Evolutionary conservation across 2,329 filamentous ascomycete species (phyloP).

Genomic region (Epichloe gansuensis): DNA sequence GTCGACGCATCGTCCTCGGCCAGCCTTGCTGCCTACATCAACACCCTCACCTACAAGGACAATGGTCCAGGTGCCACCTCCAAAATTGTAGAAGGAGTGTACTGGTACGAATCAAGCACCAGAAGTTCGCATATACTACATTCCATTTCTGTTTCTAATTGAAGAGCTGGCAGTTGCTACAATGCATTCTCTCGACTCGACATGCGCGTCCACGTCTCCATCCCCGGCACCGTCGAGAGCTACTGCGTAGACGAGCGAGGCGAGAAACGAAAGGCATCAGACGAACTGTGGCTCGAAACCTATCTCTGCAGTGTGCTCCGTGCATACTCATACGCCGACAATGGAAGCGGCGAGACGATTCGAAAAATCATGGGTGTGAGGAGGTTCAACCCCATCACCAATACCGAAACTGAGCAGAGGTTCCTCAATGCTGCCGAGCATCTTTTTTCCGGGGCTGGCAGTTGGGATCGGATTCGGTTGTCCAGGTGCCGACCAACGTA

Average conservation of each 20-base stretch:
- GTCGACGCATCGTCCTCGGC: slow-evolving; percentile 96
- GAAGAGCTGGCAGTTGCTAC: slow-evolving; percentile 56
- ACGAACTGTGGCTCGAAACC: slow-evolving; percentile 93
- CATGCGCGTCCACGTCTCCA: slow-evolving; percentile 97
- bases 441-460: slow-evolving; percentile 94
- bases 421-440: slow-evolving; percentile 91
- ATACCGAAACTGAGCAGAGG: slow-evolving; percentile 94
- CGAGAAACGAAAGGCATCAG: slow-evolving; percentile 84
- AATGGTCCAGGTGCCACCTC: slow-evolving; percentile 57
- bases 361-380: slow-evolving; percentile 96
- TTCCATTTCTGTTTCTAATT: neutral
- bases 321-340: slow-evolving; percentile 93
- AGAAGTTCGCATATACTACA: too few relatives aligned
- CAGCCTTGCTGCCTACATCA: slow-evolving; percentile 94
- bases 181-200: slow-evolving; percentile 97
- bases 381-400: slow-evolving; percentile 94
- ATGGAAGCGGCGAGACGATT: slow-evolving; percentile 87
- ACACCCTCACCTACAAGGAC: slow-evolving; percentile 86
- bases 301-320: slow-evolving; percentile 91
- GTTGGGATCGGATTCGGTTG: slow-evolving; percentile 88
- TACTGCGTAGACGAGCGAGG: slow-evolving; percentile 96
- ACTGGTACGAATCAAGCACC: slow-evolving; percentile 52
- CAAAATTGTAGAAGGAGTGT: slow-evolving; percentile 88
- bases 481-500: slow-evolving; percentile 93
- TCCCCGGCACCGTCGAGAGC: slow-evolving; percentile 90